Conservation (phyloP, 768 basidiomycete species). For the Hortiboletus campestris region DNA sequence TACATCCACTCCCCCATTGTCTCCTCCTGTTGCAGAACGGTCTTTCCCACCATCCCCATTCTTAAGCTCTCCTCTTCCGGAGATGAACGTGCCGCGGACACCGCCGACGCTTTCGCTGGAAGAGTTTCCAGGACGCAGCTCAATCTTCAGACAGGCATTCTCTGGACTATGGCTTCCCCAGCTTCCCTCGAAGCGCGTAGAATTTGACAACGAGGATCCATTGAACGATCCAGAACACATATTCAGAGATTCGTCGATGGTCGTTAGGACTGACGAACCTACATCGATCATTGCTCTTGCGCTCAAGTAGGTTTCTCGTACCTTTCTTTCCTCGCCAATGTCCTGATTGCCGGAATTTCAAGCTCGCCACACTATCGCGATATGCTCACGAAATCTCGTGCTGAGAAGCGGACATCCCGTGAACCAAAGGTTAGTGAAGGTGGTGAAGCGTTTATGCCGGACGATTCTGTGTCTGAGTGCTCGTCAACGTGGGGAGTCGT, state of each 20-base stretch:
- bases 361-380: slow-evolving; percentile 85
- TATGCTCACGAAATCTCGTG: slow-evolving; percentile 72
- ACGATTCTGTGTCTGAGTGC: slow-evolving; percentile 83
- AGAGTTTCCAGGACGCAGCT: slow-evolving; percentile 48
- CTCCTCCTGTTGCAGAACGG: slow-evolving; percentile 24
- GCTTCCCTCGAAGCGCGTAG: slow-evolving; percentile 51
- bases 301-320: slow-evolving; percentile 60
- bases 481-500: slow-evolving; percentile 93
- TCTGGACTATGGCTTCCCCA: slow-evolving; percentile 71
- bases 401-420: slow-evolving; percentile 68
- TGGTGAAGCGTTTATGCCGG: slow-evolving; percentile 89
- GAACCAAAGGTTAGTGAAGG: slow-evolving; percentile 57
- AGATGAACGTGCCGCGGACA: slow-evolving; percentile 39
- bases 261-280: slow-evolving; percentile 94
- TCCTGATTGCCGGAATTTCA: slow-evolving; percentile 1
- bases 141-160: slow-evolving; percentile 68
- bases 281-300: slow-evolving; percentile 97
- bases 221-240: slow-evolving; percentile 86
- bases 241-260: slow-evolving; percentile 91
- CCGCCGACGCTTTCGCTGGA: slow-evolving; percentile 57
- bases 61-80: slow-evolving; percentile 38
- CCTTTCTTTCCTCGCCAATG: background rate
- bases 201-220: slow-evolving; percentile 61
- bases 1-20: slow-evolving; percentile 25
- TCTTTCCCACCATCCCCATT: slow-evolving; percentile 58